Conservation (phyloP, 345 rosid species). For the Gossypium rotundifolium region DNA sequence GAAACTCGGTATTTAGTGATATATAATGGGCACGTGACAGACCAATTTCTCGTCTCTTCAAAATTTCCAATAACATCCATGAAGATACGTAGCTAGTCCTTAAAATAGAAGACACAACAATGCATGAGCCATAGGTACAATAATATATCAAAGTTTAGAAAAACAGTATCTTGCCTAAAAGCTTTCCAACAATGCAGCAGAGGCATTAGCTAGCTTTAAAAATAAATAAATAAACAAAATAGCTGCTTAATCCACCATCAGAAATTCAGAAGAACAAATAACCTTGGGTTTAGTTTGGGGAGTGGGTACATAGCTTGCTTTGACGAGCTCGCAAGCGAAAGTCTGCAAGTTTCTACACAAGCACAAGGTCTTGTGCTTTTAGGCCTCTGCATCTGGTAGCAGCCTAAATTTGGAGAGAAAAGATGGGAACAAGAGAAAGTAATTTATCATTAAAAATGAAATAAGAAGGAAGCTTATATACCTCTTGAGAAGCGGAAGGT, state of each 20-base stretch:
- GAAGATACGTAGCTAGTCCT: not conserved
- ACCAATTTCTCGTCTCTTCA: not conserved
- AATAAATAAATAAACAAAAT: not conserved
- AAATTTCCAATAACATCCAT: not conserved
- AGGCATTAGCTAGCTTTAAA: not conserved
- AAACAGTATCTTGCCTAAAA: not conserved
- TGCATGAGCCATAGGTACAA: not conserved
- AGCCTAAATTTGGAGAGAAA: slow-evolving; percentile 23
- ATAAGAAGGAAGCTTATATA: not conserved
- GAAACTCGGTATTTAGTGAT: not conserved
- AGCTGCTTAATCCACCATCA: not conserved
- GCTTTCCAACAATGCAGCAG: not conserved
- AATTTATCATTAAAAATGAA: not conserved
- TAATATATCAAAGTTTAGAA: not conserved
- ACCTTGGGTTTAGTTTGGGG: slow-evolving; percentile 30
- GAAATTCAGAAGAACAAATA: slow-evolving; percentile 3
- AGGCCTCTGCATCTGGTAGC: slow-evolving; percentile 13
- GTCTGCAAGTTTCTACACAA: slow-evolving; percentile 54
- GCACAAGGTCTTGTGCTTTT: slow-evolving; percentile 31
- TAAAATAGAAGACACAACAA: not conserved
- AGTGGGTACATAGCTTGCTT: slow-evolving; percentile 56
- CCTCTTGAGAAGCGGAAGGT: slow-evolving; percentile 23
- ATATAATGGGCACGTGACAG: not conserved
- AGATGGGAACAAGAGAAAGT: not conserved
- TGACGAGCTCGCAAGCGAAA: slow-evolving; percentile 33